Evolutionary conservation across 2,329 filamentous ascomycete genomes (phyloP).

Genomic region (Phoma sp.): DNA sequence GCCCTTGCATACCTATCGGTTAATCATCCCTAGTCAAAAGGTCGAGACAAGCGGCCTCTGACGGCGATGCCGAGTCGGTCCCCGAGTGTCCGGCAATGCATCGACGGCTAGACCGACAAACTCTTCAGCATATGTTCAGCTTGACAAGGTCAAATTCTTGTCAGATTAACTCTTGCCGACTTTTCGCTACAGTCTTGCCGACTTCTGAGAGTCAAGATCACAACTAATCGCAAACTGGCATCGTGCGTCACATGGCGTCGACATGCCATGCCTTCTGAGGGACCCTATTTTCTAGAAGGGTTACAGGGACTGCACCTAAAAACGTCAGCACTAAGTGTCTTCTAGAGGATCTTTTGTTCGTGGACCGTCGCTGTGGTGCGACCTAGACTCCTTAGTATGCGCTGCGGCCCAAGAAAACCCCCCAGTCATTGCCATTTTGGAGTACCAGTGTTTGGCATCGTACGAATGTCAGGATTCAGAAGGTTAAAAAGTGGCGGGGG

Average conservation of each 20-base stretch:
- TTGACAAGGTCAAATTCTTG: constrained; percentile 13
- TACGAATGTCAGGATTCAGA: not conserved
- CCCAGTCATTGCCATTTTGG: constrained; percentile 11
- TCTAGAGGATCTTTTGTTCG: constrained; percentile 13
- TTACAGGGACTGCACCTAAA: constrained; percentile 40
- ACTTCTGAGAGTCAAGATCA: constrained; percentile 11
- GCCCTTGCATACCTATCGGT: constrained; percentile 12
- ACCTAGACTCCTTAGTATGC: constrained; percentile 22
- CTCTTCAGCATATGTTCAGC: constrained; percentile 28
- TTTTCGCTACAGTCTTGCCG: too few species aligned
- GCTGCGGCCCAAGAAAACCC: constrained; percentile 9
- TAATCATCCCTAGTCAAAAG: constrained; percentile 30
- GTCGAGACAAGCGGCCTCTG: constrained; percentile 20
- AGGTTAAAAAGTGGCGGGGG: not conserved
- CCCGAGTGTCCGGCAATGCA: constrained; percentile 24
- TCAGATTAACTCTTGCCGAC: not conserved
- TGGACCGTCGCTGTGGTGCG: constrained; percentile 33
- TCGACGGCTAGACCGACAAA: constrained; percentile 19
- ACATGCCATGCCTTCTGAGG: constrained; percentile 9
- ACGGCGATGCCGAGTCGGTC: constrained; percentile 29
- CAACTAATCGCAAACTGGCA: constrained; percentile 15
- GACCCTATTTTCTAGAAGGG: constrained; percentile 39
- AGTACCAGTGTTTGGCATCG: not conserved
- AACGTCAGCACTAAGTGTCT: constrained; percentile 28
- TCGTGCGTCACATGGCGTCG: constrained; percentile 47